A percentile compares a stretch with the other conserved stretches of the same genome.
Evolutionary conservation across 495 filamentous ascomycete genomes (phyloP).

Genomic region (Oleoguttula mirabilis): DNA sequence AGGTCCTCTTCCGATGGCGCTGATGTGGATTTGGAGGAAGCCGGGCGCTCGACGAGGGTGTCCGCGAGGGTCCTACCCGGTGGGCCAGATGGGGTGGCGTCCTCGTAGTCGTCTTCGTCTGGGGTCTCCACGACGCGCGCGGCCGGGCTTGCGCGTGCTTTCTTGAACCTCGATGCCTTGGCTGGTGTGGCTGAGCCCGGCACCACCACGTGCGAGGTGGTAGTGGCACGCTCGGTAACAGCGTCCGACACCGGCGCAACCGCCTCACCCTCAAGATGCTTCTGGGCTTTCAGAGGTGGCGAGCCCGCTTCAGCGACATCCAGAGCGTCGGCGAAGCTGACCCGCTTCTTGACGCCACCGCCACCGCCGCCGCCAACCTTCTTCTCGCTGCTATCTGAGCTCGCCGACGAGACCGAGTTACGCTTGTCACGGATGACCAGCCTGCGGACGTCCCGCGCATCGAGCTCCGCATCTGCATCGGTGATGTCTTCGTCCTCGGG

Average conservation of each 20-base stretch:
- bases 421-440: slow-evolving; percentile 20
- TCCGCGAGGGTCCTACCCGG: slow-evolving; percentile 45
- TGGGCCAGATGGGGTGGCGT: slow-evolving; percentile 30
- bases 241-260: slow-evolving; percentile 15
- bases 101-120: neutral
- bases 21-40: slow-evolving; percentile 18
- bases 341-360: slow-evolving; percentile 63
- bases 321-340: slow-evolving; percentile 55
- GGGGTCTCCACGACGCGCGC: neutral
- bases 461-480: slow-evolving; percentile 13
- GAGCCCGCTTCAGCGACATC: slow-evolving; percentile 40
- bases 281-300: slow-evolving; percentile 13
- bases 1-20: slow-evolving; percentile 56
- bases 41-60: slow-evolving; percentile 49
- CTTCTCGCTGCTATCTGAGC: slow-evolving; percentile 13
- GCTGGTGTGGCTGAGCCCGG: slow-evolving; percentile 2
- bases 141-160: neutral
- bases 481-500: slow-evolving; percentile 15
- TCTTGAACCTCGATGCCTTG: slow-evolving; percentile 27
- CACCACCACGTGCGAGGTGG: slow-evolving; percentile 2
- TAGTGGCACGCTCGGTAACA: slow-evolving; percentile 19
- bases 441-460: slow-evolving; percentile 21
- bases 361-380: slow-evolving; percentile 1
- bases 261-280: slow-evolving; percentile 4
- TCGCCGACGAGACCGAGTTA: slow-evolving; percentile 2